A percentile compares a stretch with the other conserved stretches of the same genome.
These are phyloP conservation scores for Mucor irregularis DNA, from an alignment of 371 early-diverging fungal genomes.

Conservation along the genomic window DNA sequence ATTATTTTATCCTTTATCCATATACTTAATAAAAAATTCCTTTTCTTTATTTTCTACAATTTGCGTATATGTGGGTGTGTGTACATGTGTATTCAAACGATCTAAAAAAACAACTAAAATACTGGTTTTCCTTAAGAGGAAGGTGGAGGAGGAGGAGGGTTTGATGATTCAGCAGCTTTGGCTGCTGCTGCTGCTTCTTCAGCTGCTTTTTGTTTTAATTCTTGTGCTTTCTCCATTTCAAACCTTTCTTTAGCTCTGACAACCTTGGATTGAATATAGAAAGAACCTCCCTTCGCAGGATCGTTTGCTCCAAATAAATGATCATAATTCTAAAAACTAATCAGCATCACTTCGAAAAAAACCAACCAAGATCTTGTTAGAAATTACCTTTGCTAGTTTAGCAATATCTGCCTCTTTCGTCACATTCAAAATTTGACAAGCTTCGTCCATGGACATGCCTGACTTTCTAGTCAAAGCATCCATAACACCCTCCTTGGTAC, in stretches of 20 bases:
- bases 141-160: slow-evolving; percentile 22
- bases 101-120: not conserved
- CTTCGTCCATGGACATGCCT: slow-evolving; percentile 91
- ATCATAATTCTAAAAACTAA: slow-evolving; percentile 73
- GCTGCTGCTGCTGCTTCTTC: slow-evolving; percentile 30
- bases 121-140: slow-evolving; percentile 13
- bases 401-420: slow-evolving; percentile 71
- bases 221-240: slow-evolving; percentile 81
- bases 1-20: not conserved
- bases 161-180: slow-evolving; percentile 16
- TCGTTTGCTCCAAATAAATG: slow-evolving; percentile 90
- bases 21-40: no score
- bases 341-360: not conserved
- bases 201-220: slow-evolving; percentile 38
- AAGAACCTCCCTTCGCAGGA: slow-evolving; percentile 83
- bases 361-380: not conserved
- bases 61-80: not conserved
- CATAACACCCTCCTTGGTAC: slow-evolving; percentile 55
- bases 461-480: slow-evolving; percentile 82
- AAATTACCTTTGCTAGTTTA: slow-evolving; percentile 67
- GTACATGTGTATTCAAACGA: not conserved
- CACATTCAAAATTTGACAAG: slow-evolving; percentile 90
- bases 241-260: slow-evolving; percentile 91
- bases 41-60: not conserved
- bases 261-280: slow-evolving; percentile 94